Percentiles rank a stretch among this genome's conserved stretches.
These are phyloP conservation scores for Mortierella sp. DNA, from an alignment of 371 early-diverging fungal species.

Conservation along the genomic window DNA sequence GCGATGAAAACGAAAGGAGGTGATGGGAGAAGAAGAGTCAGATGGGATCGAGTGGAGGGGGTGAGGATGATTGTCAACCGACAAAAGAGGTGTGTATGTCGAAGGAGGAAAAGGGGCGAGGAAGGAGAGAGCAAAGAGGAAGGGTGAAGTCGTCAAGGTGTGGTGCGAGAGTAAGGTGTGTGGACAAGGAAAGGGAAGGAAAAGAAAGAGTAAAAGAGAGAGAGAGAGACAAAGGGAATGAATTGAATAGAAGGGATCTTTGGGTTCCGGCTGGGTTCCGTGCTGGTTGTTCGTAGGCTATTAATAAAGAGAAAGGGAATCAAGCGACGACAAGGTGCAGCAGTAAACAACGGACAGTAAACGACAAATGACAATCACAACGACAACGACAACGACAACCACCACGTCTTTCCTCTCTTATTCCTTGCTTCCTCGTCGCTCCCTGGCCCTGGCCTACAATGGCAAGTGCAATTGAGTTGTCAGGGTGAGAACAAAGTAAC, in stretches of 20 bases:
- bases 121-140: not conserved
- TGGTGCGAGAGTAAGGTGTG: not conserved
- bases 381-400: too few relatives aligned
- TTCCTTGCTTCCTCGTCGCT: not conserved
- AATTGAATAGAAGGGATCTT: not conserved
- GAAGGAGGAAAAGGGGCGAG: not conserved
- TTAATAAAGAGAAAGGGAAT: not conserved
- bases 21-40: not conserved
- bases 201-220: not conserved
- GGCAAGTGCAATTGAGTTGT: too few relatives aligned
- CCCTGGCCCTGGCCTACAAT: too few relatives aligned
- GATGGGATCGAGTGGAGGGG: not conserved
- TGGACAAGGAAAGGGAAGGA: not conserved
- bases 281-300: not conserved
- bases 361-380: not conserved
- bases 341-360: not conserved
- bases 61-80: not conserved
- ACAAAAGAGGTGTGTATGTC: too few relatives aligned
- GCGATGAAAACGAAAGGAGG: not conserved
- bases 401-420: not conserved
- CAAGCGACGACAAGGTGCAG: not conserved
- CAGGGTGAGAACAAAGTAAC: too few relatives aligned
- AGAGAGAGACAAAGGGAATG: not conserved
- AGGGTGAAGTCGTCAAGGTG: not conserved
- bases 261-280: constrained; percentile 1